Evolutionary conservation across 345 rosid genomes (phyloP).

Genomic region (Hibiscus syriacus): DNA sequence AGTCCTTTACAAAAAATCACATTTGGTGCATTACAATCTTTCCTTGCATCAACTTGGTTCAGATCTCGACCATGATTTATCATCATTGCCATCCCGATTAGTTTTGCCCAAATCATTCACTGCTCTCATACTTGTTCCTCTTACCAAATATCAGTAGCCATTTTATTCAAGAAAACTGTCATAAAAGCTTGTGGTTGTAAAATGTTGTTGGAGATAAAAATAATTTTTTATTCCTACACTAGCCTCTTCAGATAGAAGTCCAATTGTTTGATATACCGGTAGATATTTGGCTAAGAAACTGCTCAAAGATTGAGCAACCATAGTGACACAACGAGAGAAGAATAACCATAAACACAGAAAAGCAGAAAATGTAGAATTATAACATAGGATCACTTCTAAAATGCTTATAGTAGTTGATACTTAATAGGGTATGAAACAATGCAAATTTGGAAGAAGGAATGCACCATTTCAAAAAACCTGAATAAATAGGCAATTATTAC

Average conservation of each 20-base stretch:
- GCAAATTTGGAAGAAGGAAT: neutral
- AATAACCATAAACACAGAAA: neutral
- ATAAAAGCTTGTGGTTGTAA: neutral
- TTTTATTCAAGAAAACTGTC: neutral
- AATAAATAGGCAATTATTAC: conserved; percentile 24
- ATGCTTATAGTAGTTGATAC: neutral
- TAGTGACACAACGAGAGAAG: neutral
- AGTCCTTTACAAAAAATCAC: neutral
- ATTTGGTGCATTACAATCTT: neutral
- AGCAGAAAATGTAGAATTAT: neutral
- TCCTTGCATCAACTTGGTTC: neutral
- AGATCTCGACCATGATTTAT: neutral
- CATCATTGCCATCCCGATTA: neutral
- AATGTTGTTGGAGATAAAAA: neutral
- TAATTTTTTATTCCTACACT: neutral
- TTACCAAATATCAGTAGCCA: neutral
- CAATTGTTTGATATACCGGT: neutral
- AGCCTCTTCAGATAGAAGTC: neutral
- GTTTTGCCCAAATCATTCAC: neutral
- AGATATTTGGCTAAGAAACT: neutral
- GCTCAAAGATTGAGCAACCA: neutral
- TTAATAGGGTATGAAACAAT: neutral
- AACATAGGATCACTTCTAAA: neutral
- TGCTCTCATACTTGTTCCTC: neutral
- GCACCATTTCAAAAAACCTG: neutral